Evolutionary conservation across 768 basidiomycete genomes (phyloP).

Genomic region (Rhodosporidiobolus odoratus): DNA sequence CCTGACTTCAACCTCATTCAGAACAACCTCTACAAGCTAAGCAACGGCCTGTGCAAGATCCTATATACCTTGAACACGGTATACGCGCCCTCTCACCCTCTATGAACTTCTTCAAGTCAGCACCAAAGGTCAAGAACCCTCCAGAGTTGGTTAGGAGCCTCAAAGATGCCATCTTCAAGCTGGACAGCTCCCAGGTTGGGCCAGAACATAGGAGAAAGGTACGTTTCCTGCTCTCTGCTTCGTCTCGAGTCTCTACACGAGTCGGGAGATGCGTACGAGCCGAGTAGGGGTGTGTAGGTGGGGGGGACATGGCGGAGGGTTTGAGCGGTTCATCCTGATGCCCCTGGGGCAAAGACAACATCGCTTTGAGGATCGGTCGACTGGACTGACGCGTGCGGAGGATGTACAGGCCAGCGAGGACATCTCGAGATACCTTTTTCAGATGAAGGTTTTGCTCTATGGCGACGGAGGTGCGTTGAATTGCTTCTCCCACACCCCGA

Average conservation of each 20-base stretch:
- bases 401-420: conserved; percentile 86
- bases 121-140: conserved; percentile 67
- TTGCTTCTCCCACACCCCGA: background rate
- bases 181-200: conserved; percentile 69
- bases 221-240: conserved; percentile 35
- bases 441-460: conserved; percentile 78
- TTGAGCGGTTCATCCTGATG: background rate
- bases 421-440: conserved; percentile 78
- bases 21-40: too few relatives aligned
- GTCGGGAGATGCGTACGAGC: background rate
- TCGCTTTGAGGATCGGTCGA: too few relatives aligned
- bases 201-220: conserved; percentile 77
- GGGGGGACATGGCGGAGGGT: background rate
- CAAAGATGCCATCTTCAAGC: conserved; percentile 68
- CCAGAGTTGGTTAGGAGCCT: conserved; percentile 78
- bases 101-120: conserved; percentile 94
- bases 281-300: background rate
- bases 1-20: background rate
- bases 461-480: conserved; percentile 71
- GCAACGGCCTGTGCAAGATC: too few relatives aligned
- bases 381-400: too few relatives aligned
- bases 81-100: background rate
- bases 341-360: background rate
- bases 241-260: background rate
- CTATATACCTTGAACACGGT: too few relatives aligned